Percentiles rank a stretch among this genome's conserved stretches.
Evolutionary conservation across 2,329 filamentous ascomycete species (phyloP).

Genomic region (Pezicula rhizophila): DNA sequence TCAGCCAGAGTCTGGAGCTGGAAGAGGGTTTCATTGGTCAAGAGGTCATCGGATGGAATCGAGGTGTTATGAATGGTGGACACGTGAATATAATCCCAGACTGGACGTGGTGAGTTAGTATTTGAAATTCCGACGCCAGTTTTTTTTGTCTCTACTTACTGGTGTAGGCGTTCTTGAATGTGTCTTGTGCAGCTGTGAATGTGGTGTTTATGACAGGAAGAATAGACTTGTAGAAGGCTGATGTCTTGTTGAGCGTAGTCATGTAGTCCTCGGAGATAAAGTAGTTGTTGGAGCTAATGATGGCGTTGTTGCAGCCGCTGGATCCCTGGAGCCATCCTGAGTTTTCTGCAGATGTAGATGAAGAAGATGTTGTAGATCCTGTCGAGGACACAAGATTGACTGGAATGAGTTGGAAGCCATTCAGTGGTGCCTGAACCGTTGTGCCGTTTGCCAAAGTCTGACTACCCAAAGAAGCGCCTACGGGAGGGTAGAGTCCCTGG

Average conservation of each 20-base stretch:
- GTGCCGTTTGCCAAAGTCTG: constrained; percentile 68
- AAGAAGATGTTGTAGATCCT: constrained; percentile 42
- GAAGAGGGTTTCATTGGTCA: constrained; percentile 52
- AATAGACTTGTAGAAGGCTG: constrained; percentile 52
- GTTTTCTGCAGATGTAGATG: constrained; percentile 43
- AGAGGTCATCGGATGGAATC: constrained; percentile 52
- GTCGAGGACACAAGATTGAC: constrained; percentile 54
- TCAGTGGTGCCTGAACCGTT: constrained; percentile 59
- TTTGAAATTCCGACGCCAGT: background rate
- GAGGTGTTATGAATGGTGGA: constrained; percentile 52
- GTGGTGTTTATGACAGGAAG: constrained; percentile 50
- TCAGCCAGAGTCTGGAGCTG: constrained; percentile 71
- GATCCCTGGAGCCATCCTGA: constrained; percentile 53
- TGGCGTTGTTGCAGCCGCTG: constrained; percentile 49
- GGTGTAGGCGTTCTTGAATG: constrained; percentile 55
- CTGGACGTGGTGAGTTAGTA: constrained; percentile 25
- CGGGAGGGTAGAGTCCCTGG: constrained; percentile 82
- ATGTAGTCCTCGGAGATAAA: constrained; percentile 42
- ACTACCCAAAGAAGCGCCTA: constrained; percentile 43
- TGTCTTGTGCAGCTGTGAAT: constrained; percentile 38
- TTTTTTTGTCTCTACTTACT: constrained; percentile 37
- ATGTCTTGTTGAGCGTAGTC: constrained; percentile 41
- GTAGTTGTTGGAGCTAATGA: constrained; percentile 50
- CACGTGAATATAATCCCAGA: constrained; percentile 57
- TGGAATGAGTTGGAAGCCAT: constrained; percentile 80